Evolutionary conservation across 1,139 yeast species (phyloP).

Genomic region (Yamadazyma taylorii): DNA sequence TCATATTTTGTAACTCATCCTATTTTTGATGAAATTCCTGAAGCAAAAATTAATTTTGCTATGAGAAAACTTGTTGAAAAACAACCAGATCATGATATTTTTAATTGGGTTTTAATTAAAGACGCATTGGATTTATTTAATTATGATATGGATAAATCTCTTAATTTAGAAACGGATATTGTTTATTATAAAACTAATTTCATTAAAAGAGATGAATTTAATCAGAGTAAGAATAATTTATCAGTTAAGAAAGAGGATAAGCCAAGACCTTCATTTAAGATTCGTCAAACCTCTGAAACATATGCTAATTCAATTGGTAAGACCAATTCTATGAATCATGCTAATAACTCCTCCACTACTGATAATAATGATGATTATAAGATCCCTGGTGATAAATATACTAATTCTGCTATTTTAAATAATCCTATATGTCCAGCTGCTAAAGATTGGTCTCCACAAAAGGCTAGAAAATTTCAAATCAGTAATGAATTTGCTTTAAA

Average conservation of each 20-base stretch:
- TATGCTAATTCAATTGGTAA: slow-evolving; percentile 10
- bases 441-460: slow-evolving; percentile 39
- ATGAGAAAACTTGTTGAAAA: slow-evolving; percentile 17
- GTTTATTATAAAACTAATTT: slow-evolving; percentile 49
- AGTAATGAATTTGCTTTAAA: slow-evolving; percentile 38
- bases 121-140: slow-evolving; percentile 37
- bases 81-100: slow-evolving; percentile 12
- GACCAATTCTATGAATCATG: neutral
- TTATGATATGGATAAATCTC: slow-evolving; percentile 28
- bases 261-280: slow-evolving; percentile 19
- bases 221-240: slow-evolving; percentile 8
- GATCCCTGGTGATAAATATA: slow-evolving; percentile 13
- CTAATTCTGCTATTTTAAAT: slow-evolving; percentile 16
- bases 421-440: slow-evolving; percentile 42
- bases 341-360: slow-evolving; percentile 6
- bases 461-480: slow-evolving; percentile 27
- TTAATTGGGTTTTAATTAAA: slow-evolving; percentile 34
- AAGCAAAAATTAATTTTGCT: slow-evolving; percentile 40
- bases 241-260: slow-evolving; percentile 14
- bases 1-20: slow-evolving; percentile 47
- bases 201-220: slow-evolving; percentile 38
- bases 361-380: too few species aligned
- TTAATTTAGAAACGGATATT: slow-evolving; percentile 45
- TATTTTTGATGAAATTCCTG: slow-evolving; percentile 48
- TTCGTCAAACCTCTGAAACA: slow-evolving; percentile 15